Base-by-base conservation (phyloP, 2,329 filamentous ascomycete genomes). In the Fusarium abutilonis region DNA sequence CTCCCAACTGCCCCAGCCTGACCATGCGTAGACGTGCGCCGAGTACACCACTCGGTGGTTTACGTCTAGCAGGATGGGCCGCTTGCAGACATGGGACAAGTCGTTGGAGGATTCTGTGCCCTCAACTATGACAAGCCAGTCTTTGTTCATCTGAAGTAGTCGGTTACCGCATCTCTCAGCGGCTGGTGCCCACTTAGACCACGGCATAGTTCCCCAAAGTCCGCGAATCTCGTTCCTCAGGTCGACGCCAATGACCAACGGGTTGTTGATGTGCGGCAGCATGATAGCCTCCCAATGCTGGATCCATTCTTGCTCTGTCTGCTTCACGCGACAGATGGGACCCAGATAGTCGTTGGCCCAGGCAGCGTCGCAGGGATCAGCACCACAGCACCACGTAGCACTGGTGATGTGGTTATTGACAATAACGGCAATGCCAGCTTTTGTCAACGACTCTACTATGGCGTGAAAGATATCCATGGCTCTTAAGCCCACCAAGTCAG, bases 341-440 rank as follows among this genome's bases (percentile, higher is more conserved):
- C 83, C 82, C 26, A 89, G 79, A 66, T 89, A 81, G 68, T 87
- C 83, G 72, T 90, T 90, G 39, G 83, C 79, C 88, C 87, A 90
- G 50, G 81, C 82, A 17, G 85, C 81, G 72, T 91, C 87, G 75
- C 87, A 90, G 1, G 86, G 86, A 70, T 90, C 83, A 21, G 82
- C 84, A 46, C 87, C 87, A 72, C 87, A 89, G 75, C 87, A 90
- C 88, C 87, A 90, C 7, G 83, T 83, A 9, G 87, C 85, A 42
- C 82, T 82, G 2, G 88, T 90, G 73, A 90, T 90, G 74, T 90
- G 88, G 73, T 90, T 86, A 77, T 90, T 90, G 60, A 89, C 74
- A 45, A 90, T 86, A 50, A 90, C 87, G 19, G 86, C 84, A 48
- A 90, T 74, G 19, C 86, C 87, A 10, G 81, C 84, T 26, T 84